Evolutionary conservation across 2,329 filamentous ascomycete species (phyloP), one percentile per base, ranked within the genome.

Genomic region (Fusarium burgessii): DNA sequence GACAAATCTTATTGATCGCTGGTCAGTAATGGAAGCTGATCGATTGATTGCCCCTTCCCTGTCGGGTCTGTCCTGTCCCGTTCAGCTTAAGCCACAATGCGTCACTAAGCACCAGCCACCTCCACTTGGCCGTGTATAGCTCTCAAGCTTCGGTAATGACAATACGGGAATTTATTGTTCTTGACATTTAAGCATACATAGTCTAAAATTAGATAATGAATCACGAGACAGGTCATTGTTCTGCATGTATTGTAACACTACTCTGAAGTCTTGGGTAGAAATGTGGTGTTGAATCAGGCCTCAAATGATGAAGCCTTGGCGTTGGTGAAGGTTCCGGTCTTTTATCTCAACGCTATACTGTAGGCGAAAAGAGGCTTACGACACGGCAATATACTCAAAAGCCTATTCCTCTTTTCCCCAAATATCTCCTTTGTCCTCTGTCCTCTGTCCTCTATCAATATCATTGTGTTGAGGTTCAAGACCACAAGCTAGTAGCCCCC

Each of bases 11-110:
- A 33, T 51, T 52, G 42, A 56, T 56, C 42, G 41, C 43, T 71
- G 70, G 70, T 72, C 66, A 62, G 59, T 60, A 68, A 78, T 79
- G 78, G 78, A 79, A 80, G 67, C 76, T 72, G 55, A 68, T 66
- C 73, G 77, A 77, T 65, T 58, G 50, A 47, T 52, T 23, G 52
- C 58, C 49, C 49, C 33, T 35, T 67, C 32, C 64, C 35, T 20
- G 41, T 40, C 45, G 10, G 20, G 25, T 50, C 62, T 33, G 23
- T 52, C 43, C 62, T 33, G 23, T 52, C 43, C 62, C 20, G n/a
- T 52, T 32, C 63, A 68, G 72, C 70, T 76, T 60, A 62, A 72
- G 74, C 74, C 74, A 76, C 72, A 76, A 49, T 76, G 74, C 74
- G 72, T 76, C 74, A 76, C 74, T 38, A 47, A 18, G 32, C 38